Evolutionary conservation across 305 asterid genomes (phyloP).

Genomic region (Nicotiana rustica): DNA sequence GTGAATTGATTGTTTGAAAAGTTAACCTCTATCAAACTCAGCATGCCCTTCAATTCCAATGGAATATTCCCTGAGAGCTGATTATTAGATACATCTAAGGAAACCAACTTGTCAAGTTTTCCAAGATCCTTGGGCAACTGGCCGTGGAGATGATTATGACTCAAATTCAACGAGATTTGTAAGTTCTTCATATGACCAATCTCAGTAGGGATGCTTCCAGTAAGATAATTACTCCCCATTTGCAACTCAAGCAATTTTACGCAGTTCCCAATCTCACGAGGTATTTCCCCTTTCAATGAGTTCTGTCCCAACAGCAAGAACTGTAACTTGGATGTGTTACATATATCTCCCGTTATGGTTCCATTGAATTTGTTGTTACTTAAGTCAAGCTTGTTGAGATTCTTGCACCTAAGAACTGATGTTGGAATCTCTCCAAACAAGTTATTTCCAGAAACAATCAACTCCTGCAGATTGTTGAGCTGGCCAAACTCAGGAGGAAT

Average conservation of each 20-base stretch:
- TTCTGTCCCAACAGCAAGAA: constrained; percentile 72
- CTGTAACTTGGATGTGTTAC: constrained; percentile 76
- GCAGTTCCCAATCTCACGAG: constrained; percentile 88
- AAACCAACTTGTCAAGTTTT: constrained; percentile 82
- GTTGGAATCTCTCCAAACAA: constrained; percentile 80
- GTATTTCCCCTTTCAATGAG: constrained; percentile 72
- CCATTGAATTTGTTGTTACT: constrained; percentile 80
- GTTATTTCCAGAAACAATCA: constrained; percentile 73
- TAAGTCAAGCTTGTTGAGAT: constrained; percentile 86
- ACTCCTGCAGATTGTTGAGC: constrained; percentile 75
- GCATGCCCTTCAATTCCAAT: constrained; percentile 70
- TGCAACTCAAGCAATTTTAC: constrained; percentile 80
- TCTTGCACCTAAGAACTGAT: constrained; percentile 57
- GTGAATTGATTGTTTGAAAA: constrained; percentile 76
- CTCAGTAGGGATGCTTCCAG: constrained; percentile 84
- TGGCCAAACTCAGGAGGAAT: constrained; percentile 78
- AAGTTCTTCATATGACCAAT: constrained; percentile 82
- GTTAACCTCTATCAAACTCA: constrained; percentile 86
- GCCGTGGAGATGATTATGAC: constrained; percentile 85
- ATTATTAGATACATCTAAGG: constrained; percentile 81
- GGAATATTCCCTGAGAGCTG: constrained; percentile 82
- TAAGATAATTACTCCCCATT: constrained; percentile 70
- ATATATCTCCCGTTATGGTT: constrained; percentile 65
- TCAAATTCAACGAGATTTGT: constrained; percentile 84
- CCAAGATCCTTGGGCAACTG: constrained; percentile 81